These are phyloP conservation scores for Tricharina praecox DNA, from an alignment of 495 filamentous ascomycete species.

Conservation along the genomic window DNA sequence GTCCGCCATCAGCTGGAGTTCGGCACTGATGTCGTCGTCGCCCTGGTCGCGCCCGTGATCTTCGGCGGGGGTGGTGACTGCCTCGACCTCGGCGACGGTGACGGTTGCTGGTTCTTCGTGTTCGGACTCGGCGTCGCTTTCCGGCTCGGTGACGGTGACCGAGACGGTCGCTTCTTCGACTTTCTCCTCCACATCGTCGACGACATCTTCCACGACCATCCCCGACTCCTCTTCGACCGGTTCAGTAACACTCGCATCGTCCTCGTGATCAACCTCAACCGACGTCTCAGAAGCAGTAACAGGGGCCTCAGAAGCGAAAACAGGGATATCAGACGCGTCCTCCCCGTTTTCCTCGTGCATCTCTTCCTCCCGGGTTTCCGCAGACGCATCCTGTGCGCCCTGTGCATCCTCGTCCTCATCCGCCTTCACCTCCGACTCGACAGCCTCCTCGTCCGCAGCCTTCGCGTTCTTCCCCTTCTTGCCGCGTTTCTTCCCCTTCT, in stretches of 20 bases:
- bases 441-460: no score
- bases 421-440: no score
- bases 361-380: not conserved
- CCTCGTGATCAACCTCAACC: no score
- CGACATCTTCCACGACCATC: not conserved
- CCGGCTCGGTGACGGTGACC: not conserved
- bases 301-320: no score
- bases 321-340: not conserved
- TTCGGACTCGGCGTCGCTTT: not conserved
- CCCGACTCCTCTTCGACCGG: not conserved
- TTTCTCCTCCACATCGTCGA: not conserved
- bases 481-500: constrained; percentile 36
- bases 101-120: constrained; percentile 2
- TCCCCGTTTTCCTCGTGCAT: not conserved
- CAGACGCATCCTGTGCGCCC: not conserved
- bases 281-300: no score
- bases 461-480: constrained; percentile 24
- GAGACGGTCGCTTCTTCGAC: not conserved
- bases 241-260: not conserved
- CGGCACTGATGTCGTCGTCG: not conserved
- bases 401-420: no score
- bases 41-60: not conserved
- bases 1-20: not conserved
- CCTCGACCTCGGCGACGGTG: not conserved
- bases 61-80: not conserved